Conservation (phyloP, 1,139 yeast species). For the Trichomonascaceae sp. region DNA sequence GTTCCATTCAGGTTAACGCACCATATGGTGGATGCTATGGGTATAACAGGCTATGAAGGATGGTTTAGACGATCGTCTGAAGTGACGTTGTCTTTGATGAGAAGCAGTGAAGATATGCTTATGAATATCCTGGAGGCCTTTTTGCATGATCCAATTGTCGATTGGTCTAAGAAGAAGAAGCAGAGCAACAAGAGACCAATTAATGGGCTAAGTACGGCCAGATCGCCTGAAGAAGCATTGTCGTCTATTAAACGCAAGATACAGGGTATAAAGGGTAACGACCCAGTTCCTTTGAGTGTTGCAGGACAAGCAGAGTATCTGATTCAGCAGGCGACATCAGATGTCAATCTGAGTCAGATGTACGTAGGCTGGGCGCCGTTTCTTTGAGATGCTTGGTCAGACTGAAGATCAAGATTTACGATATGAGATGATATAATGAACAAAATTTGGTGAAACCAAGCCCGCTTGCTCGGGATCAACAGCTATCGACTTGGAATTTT, state of each 20-base stretch:
- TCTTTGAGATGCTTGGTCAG: conserved; percentile 33
- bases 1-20: conserved; percentile 92
- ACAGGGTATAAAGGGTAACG: conserved; percentile 76
- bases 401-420: neutral
- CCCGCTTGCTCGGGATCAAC: too few species aligned
- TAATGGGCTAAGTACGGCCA: conserved; percentile 27
- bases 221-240: conserved; percentile 61
- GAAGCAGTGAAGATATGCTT: conserved; percentile 79
- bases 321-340: conserved; percentile 75
- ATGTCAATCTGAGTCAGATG: conserved; percentile 72
- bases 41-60: conserved; percentile 87
- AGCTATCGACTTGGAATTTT: too few species aligned
- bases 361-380: conserved; percentile 94
- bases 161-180: conserved; percentile 24
- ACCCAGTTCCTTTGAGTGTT: conserved; percentile 81
- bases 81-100: conserved; percentile 65
- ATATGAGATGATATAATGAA: too few species aligned
- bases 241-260: conserved; percentile 71
- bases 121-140: conserved; percentile 92
- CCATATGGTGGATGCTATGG: conserved; percentile 87
- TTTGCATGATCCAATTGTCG: conserved; percentile 80
- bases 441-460: too few species aligned
- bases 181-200: conserved; percentile 15
- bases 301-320: conserved; percentile 90
- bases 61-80: conserved; percentile 81